phyloP scores from a whole-genome alignment of 495 filamentous ascomycete species.

The Aspergillus wentii region DNA sequence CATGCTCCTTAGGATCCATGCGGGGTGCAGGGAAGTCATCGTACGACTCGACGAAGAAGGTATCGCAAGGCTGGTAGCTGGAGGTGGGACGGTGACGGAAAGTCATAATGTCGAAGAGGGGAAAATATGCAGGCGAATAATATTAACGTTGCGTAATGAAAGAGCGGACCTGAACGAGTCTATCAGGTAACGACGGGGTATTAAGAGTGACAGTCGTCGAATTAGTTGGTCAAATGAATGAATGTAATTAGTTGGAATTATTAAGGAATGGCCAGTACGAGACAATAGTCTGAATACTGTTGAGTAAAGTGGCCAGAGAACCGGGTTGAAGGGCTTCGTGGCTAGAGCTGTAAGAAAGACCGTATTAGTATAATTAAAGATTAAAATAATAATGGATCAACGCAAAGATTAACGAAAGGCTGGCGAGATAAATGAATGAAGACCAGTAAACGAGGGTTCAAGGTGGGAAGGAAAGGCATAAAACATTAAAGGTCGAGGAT shows the following conservation, averaged over 20 bases:
- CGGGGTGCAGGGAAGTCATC: constrained; percentile 48
- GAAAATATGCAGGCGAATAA: not conserved
- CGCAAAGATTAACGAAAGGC: constrained; percentile 7
- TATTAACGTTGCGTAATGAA: constrained; percentile 18
- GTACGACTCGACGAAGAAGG: constrained; percentile 84
- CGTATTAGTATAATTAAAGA: constrained; percentile 27
- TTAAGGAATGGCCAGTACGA: constrained; percentile 41
- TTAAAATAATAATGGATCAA: constrained; percentile 8
- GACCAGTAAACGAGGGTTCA: constrained; percentile 6
- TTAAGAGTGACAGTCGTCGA: constrained; percentile 52
- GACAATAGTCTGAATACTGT: constrained; percentile 35
- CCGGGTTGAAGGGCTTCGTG: constrained; percentile 35
- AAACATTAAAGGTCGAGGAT: constrained; percentile 19
- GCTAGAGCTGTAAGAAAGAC: constrained; percentile 43
- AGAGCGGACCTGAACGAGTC: constrained; percentile 31
- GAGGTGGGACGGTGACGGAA: constrained; percentile 50
- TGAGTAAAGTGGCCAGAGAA: constrained; percentile 35
- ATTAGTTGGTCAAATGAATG: constrained; percentile 44
- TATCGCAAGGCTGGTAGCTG: constrained; percentile 59
- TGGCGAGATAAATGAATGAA: constrained; percentile 8
- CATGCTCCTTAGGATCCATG: constrained; percentile 56
- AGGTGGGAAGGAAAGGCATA: constrained; percentile 19
- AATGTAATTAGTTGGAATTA: constrained; percentile 54
- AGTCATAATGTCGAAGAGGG: constrained; percentile 61
- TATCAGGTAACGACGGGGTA: constrained; percentile 44